Conservation (phyloP, 495 filamentous ascomycete genomes). For the Xylaria castorea region DNA sequence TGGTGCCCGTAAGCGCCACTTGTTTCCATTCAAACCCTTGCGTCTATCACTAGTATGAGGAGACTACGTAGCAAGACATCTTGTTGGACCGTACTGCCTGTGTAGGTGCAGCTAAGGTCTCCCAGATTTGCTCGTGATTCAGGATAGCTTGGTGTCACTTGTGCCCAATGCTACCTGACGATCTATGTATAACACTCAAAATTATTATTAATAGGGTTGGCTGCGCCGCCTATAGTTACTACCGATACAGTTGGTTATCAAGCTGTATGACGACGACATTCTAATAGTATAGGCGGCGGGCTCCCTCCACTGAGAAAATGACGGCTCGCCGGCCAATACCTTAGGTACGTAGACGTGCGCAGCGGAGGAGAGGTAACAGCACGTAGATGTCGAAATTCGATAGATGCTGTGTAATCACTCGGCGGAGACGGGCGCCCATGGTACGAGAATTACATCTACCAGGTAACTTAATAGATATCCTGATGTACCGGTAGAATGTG, state of each 20-base stretch:
- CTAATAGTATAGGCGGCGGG: neutral
- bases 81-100: neutral
- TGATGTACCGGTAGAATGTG: neutral
- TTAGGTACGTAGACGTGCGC: neutral
- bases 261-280: neutral
- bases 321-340: constrained; percentile 1
- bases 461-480: neutral
- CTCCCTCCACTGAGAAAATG: neutral
- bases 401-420: neutral
- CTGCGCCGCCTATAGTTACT: neutral
- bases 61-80: constrained; percentile 17
- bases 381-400: neutral
- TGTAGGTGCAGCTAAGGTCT: neutral
- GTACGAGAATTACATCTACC: constrained; percentile 1
- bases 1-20: constrained; percentile 42
- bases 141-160: constrained; percentile 5
- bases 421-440: neutral
- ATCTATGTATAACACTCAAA: constrained; percentile 8
- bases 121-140: neutral
- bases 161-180: constrained; percentile 24
- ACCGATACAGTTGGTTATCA: constrained; percentile 7
- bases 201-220: constrained; percentile 13
- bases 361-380: neutral
- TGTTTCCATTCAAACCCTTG: constrained; percentile 42
- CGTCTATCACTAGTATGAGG: constrained; percentile 15